phyloP scores from a whole-genome alignment of 371 early-diverging fungal genomes.

The Apophysomyces variabilis region DNA sequence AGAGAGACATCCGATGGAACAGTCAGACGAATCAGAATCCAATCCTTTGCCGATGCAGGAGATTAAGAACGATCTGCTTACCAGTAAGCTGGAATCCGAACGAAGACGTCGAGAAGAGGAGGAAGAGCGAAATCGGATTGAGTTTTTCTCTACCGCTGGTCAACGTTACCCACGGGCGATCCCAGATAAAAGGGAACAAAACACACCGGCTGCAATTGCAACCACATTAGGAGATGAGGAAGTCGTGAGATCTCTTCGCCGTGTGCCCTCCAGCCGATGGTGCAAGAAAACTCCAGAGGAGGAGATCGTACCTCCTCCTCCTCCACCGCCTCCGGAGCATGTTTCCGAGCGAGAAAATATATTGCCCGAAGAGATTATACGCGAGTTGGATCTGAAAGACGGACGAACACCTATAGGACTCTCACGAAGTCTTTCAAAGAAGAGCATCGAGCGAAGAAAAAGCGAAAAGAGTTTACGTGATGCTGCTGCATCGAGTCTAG shows the following conservation, averaged over 20 bases:
- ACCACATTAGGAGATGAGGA: neutral
- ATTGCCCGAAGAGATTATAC: slow-evolving; percentile 29
- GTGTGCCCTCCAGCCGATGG: slow-evolving; percentile 48
- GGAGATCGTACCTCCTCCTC: neutral
- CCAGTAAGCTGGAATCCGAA: slow-evolving; percentile 25
- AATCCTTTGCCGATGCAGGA: neutral
- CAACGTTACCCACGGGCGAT: neutral
- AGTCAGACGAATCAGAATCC: slow-evolving; percentile 20
- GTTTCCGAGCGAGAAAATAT: neutral
- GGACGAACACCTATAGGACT: slow-evolving; percentile 19
- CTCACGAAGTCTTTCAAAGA: slow-evolving; percentile 27
- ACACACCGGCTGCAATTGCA: neutral
- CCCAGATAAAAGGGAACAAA: neutral
- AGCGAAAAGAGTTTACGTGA: slow-evolving; percentile 32
- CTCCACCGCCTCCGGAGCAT: neutral
- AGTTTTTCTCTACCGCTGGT: slow-evolving; percentile 25
- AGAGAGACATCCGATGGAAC: slow-evolving; percentile 13
- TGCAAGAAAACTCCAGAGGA: slow-evolving; percentile 32
- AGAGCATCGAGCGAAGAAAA: slow-evolving; percentile 34
- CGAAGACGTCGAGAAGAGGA: slow-evolving; percentile 38
- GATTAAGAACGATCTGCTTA: slow-evolving; percentile 20
- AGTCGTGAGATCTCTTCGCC: neutral
- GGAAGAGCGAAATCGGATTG: slow-evolving; percentile 34
- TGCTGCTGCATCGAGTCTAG: slow-evolving; percentile 3
- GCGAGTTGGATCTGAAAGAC: slow-evolving; percentile 24